Evolutionary conservation across 768 basidiomycete genomes (phyloP).

Genomic region (Russula earlei): DNA sequence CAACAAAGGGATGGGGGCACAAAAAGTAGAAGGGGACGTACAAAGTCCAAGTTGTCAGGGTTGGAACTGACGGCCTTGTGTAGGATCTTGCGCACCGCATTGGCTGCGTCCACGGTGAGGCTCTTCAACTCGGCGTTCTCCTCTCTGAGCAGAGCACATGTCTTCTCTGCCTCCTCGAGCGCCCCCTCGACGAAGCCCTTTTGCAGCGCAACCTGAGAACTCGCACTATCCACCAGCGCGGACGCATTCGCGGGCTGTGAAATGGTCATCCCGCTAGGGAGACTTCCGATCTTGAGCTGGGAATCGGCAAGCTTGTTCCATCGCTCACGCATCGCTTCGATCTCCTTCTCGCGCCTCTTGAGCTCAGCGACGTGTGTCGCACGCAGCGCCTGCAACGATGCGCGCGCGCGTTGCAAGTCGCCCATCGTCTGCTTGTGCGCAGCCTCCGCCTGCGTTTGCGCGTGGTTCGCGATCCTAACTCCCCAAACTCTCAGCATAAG

Average conservation of each 20-base stretch:
- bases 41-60: slow-evolving; percentile 41
- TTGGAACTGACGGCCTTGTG: slow-evolving; percentile 34
- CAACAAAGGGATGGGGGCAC: neutral
- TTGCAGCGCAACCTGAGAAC: slow-evolving; percentile 24
- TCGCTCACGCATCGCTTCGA: slow-evolving; percentile 63
- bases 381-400: slow-evolving; percentile 57
- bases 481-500: neutral
- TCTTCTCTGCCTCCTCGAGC: slow-evolving; percentile 63
- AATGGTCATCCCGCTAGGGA: slow-evolving; percentile 29
- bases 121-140: slow-evolving; percentile 57
- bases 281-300: slow-evolving; percentile 47
- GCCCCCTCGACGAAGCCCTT: slow-evolving; percentile 56
- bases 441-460: slow-evolving; percentile 48
- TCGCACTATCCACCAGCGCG: slow-evolving; percentile 27
- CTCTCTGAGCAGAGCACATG: slow-evolving; percentile 47
- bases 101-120: slow-evolving; percentile 51
- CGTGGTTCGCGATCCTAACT: slow-evolving; percentile 39
- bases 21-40: slow-evolving; percentile 23
- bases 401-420: slow-evolving; percentile 67
- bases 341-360: slow-evolving; percentile 74
- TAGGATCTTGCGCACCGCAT: slow-evolving; percentile 50
- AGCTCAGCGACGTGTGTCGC: slow-evolving; percentile 60
- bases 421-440: slow-evolving; percentile 60
- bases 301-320: slow-evolving; percentile 64
- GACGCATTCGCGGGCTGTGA: slow-evolving; percentile 40